Evolutionary conservation across 805 yeast species (phyloP).

Genomic region (Saccharomycodes ludwigii): DNA sequence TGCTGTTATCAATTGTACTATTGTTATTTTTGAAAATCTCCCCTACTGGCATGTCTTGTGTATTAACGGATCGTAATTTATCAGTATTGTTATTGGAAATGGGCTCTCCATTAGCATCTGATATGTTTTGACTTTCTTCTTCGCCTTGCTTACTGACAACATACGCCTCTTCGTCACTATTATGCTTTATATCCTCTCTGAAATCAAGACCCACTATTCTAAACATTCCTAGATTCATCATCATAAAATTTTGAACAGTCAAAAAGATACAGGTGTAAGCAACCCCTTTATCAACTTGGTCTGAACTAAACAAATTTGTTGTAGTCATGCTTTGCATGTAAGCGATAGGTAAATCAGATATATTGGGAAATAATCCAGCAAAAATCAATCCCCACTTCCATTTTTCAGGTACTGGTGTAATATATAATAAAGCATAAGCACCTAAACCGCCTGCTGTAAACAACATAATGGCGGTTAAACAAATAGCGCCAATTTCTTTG

Average conservation of each 20-base stretch:
- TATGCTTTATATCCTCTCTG: constrained; percentile 20
- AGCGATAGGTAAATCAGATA: constrained; percentile 78
- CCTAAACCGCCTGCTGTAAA: constrained; percentile 29
- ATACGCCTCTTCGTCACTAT: constrained; percentile 7
- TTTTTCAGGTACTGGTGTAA: constrained; percentile 50
- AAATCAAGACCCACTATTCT: constrained; percentile 63
- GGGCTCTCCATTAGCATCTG: too few relatives aligned
- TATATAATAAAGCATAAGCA: constrained; percentile 27
- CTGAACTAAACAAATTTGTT: constrained; percentile 40
- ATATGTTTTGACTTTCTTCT: too few relatives aligned
- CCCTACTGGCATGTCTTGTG: too few relatives aligned
- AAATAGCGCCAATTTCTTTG: constrained; percentile 54
- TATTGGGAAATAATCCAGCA: constrained; percentile 68
- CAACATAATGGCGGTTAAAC: constrained; percentile 34
- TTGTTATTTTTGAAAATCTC: neutral
- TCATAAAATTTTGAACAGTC: constrained; percentile 49
- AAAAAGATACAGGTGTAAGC: constrained; percentile 70
- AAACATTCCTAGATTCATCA: constrained; percentile 70
- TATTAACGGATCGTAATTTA: too few relatives aligned
- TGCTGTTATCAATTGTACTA: neutral
- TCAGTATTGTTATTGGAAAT: too few relatives aligned
- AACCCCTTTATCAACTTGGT: constrained; percentile 55
- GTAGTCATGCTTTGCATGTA: constrained; percentile 61
- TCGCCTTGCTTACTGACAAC: too few relatives aligned
- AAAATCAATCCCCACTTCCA: constrained; percentile 70